Percentiles rank a stretch among this genome's conserved stretches.
Conservation (phyloP, 2,329 filamentous ascomycete species). For the Aspergillus alliaceus region DNA sequence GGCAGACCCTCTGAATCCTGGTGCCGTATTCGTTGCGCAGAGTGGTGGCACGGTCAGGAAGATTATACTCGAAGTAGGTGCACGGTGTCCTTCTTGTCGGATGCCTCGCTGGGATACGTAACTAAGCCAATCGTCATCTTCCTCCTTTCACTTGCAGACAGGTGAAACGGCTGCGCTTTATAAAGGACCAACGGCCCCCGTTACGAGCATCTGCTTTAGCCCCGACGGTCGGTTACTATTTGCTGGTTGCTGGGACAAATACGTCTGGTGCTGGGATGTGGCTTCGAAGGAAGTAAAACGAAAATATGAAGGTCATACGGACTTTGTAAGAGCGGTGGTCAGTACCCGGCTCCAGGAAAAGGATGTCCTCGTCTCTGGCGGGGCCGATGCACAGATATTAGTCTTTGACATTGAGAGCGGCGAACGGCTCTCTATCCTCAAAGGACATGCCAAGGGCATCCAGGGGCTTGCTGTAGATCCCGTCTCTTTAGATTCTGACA, state of each 20-base stretch:
- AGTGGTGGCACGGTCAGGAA: constrained; percentile 78
- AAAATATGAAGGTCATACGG: constrained; percentile 73
- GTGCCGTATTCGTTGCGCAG: constrained; percentile 75
- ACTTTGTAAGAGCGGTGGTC: constrained; percentile 86
- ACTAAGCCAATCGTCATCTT: constrained; percentile 14
- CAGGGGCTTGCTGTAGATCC: constrained; percentile 78
- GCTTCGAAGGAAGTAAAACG: constrained; percentile 55
- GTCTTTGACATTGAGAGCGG: constrained; percentile 77
- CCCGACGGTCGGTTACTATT: constrained; percentile 63
- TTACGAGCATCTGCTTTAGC: constrained; percentile 73
- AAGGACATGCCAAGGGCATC: constrained; percentile 75
- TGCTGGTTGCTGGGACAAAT: constrained; percentile 93
- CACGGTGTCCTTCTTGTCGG: constrained; percentile 17
- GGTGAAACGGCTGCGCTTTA: constrained; percentile 54
- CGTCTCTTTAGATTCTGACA: constrained; percentile 47
- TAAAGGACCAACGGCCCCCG: constrained; percentile 73
- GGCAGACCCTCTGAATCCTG: constrained; percentile 63
- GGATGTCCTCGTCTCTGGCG: constrained; percentile 69
- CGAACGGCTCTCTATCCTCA: constrained; percentile 70
- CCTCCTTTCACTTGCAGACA: constrained; percentile 34
- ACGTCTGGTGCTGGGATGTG: constrained; percentile 80
- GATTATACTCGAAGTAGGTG: constrained; percentile 73
- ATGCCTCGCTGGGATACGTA: constrained; percentile 3
- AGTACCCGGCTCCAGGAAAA: constrained; percentile 61
- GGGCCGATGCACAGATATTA: constrained; percentile 76